A percentile compares a stretch with the other conserved stretches of the same genome.
These are phyloP conservation scores for Orbilia quercus DNA, from an alignment of 2,329 filamentous ascomycete species.

Conservation along the genomic window DNA sequence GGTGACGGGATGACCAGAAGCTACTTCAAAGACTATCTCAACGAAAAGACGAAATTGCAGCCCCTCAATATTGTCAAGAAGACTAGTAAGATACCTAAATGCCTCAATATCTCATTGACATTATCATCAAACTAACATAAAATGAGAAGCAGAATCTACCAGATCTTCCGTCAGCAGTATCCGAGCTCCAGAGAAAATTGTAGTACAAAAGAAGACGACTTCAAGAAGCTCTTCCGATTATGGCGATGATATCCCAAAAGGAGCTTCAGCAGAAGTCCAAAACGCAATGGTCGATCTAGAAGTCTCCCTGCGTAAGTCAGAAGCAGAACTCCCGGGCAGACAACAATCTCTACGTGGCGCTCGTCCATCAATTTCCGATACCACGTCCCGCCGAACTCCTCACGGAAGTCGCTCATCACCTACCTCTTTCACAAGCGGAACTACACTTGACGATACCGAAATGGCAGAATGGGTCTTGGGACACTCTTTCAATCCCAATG, in stretches of 20 bases:
- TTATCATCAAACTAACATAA: too few relatives aligned
- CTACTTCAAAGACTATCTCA: slow-evolving; percentile 30
- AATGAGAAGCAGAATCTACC: not conserved
- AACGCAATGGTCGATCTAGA: slow-evolving; percentile 32
- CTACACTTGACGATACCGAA: not conserved
- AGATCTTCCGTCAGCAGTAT: not conserved
- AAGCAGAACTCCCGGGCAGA: not conserved
- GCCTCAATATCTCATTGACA: not conserved
- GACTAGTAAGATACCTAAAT: slow-evolving; percentile 4
- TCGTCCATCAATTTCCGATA: too few relatives aligned
- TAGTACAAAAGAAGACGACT: not conserved
- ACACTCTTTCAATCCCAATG: slow-evolving; percentile 3
- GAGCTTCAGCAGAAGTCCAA: slow-evolving; percentile 3
- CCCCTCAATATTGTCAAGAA: slow-evolving; percentile 23
- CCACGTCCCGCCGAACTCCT: not conserved
- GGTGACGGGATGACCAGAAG: slow-evolving; percentile 25
- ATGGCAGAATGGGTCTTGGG: not conserved
- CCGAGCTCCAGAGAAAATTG: not conserved
- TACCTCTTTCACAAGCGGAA: not conserved
- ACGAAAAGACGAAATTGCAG: slow-evolving; percentile 24
- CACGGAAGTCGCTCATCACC: not conserved
- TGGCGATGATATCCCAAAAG: slow-evolving; percentile 25
- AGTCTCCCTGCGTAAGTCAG: slow-evolving; percentile 3
- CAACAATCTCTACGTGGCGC: not conserved
- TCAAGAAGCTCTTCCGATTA: slow-evolving; percentile 6